These are phyloP conservation scores for Silene noctiflora DNA, from an alignment of 179 eudicot genomes.

Conservation along the genomic window DNA sequence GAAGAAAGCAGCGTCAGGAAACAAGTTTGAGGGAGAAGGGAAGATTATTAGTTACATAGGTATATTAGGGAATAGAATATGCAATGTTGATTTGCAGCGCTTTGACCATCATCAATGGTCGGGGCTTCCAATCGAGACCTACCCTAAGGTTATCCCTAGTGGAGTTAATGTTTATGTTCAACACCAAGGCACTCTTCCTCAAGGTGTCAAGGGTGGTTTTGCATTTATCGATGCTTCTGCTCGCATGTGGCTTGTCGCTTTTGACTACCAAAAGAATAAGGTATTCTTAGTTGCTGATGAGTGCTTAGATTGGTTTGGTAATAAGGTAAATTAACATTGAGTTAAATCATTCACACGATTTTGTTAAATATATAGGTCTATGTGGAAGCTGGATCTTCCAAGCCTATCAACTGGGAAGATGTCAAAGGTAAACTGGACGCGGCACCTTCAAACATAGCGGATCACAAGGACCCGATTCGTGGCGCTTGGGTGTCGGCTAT, in stretches of 20 bases:
- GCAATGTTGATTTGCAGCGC: not conserved
- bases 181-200: not conserved
- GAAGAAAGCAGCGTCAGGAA: not conserved
- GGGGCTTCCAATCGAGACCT: not conserved
- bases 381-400: not conserved
- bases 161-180: not conserved
- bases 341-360: too few species aligned
- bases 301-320: too few species aligned
- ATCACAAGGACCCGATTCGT: not conserved
- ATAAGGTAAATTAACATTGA: too few species aligned
- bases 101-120: not conserved
- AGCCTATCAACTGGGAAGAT: not conserved
- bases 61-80: not conserved
- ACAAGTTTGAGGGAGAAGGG: not conserved
- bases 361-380: not conserved
- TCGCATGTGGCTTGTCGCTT: not conserved
- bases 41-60: not conserved
- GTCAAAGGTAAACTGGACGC: not conserved
- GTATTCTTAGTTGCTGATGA: not conserved
- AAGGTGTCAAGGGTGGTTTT: not conserved
- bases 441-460: not conserved
- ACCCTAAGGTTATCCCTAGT: not conserved
- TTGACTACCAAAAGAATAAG: not conserved
- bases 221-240: not conserved
- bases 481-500: not conserved